Evolutionary conservation across 192 early-diverging fungal species (phyloP).

Genomic region (Kickxella alabastrina): DNA sequence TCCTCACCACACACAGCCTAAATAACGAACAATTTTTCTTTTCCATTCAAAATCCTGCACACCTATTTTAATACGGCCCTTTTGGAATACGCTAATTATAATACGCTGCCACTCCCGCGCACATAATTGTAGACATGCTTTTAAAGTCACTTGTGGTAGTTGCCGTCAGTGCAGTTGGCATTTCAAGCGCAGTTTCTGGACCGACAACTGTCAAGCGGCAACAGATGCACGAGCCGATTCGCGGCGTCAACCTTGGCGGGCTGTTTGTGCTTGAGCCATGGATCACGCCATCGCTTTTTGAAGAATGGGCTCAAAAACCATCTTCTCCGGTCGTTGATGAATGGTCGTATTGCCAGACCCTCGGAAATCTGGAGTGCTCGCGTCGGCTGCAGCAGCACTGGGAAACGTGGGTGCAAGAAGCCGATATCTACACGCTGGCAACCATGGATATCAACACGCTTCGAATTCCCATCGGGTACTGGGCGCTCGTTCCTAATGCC

Average conservation of each 20-base stretch:
- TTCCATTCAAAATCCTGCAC: too few species aligned
- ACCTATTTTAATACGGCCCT: too few species aligned
- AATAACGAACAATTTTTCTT: too few species aligned
- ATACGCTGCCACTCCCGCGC: too few species aligned
- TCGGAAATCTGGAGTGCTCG: conserved; percentile 56
- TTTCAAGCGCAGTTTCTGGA: too few species aligned
- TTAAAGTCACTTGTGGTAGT: too few species aligned
- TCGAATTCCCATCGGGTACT: conserved; percentile 68
- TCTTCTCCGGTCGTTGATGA: conserved; percentile 55
- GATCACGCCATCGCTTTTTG: conserved; percentile 53
- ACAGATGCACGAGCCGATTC: conserved; percentile 29
- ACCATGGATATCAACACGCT: conserved; percentile 62
- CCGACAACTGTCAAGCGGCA: not conserved
- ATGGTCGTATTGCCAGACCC: conserved; percentile 56
- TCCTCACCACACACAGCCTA: too few species aligned
- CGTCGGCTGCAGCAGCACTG: conserved; percentile 56
- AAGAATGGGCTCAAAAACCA: conserved; percentile 30
- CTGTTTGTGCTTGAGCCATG: conserved; percentile 68
- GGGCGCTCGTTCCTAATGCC: conserved; percentile 55
- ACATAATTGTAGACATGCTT: too few species aligned
- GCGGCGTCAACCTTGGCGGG: conserved; percentile 70
- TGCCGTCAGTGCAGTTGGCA: too few species aligned
- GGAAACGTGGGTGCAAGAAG: conserved; percentile 57
- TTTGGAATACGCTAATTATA: too few species aligned
- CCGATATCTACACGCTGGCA: conserved; percentile 55